Conservation (phyloP, 495 filamentous ascomycete species). For the Podospora comata region DNA sequence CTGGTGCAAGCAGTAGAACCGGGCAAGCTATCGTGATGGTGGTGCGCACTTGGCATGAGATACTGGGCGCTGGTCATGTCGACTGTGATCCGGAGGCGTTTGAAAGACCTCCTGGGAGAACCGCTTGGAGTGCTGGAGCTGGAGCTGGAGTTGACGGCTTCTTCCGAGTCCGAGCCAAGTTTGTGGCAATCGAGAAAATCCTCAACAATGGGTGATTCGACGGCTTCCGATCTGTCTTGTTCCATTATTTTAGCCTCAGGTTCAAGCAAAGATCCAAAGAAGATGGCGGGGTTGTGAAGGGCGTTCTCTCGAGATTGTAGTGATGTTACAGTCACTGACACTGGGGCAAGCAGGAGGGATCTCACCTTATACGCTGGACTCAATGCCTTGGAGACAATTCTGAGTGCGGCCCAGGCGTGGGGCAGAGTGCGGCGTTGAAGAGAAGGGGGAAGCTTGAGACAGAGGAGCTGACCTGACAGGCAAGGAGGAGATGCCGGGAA, state of each 20-base stretch:
- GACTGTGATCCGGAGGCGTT: constrained; percentile 26
- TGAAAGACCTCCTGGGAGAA: constrained; percentile 18
- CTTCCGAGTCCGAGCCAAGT: constrained; percentile 23
- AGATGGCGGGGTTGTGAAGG: background rate
- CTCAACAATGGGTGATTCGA: constrained; percentile 20
- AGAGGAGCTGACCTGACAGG: constrained; percentile 22
- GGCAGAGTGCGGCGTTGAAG: constrained; percentile 25
- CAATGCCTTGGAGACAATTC: constrained; percentile 11
- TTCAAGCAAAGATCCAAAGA: background rate
- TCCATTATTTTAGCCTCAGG: constrained; percentile 26
- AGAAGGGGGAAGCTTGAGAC: constrained; percentile 20
- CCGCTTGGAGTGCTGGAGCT: constrained; percentile 7
- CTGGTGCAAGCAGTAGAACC: constrained; percentile 21
- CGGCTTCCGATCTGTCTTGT: constrained; percentile 23
- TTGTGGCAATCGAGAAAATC: constrained; percentile 24
- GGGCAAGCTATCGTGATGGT: constrained; percentile 25
- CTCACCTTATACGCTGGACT: constrained; percentile 9
- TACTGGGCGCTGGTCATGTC: constrained; percentile 35
- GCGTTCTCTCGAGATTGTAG: background rate
- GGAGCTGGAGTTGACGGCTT: constrained; percentile 13
- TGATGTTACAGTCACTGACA: background rate
- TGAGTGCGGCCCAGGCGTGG: constrained; percentile 21
- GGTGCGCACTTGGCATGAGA: constrained; percentile 27
- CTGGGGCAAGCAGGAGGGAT: background rate
- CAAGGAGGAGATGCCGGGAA: constrained; percentile 13